phyloP scores from a whole-genome alignment of 2,329 filamentous ascomycete genomes.

The Purpureocillium takamizusanense region DNA sequence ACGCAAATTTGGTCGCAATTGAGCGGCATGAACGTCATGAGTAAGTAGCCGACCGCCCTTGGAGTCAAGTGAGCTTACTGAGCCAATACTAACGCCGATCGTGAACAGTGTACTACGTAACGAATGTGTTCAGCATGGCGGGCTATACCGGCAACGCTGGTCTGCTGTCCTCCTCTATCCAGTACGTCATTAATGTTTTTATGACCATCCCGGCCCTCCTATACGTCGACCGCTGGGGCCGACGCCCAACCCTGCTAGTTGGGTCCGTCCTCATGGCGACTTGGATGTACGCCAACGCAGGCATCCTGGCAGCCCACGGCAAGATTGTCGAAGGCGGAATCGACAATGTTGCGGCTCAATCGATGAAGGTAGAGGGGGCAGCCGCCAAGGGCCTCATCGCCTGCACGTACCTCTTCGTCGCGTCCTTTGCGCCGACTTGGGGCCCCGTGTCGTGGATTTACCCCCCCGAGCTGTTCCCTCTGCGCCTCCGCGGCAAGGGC shows the following conservation, averaged over 20 bases:
- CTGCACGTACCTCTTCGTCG: slow-evolving; percentile 57
- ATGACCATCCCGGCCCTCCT: slow-evolving; percentile 71
- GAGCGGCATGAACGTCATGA: slow-evolving; percentile 49
- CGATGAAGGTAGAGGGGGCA: slow-evolving; percentile 32
- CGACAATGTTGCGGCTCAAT: slow-evolving; percentile 34
- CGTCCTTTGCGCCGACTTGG: slow-evolving; percentile 35
- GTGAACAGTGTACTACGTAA: slow-evolving; percentile 51
- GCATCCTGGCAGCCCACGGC: slow-evolving; percentile 39
- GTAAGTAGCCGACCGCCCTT: no score
- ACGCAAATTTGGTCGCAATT: slow-evolving; percentile 50
- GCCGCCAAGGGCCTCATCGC: slow-evolving; percentile 56
- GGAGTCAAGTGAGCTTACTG: slow-evolving; percentile 10
- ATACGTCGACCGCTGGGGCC: slow-evolving; percentile 68
- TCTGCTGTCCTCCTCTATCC: slow-evolving; percentile 44
- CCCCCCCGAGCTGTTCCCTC: slow-evolving; percentile 45
- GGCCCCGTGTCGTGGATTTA: slow-evolving; percentile 47
- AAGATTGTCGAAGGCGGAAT: slow-evolving; percentile 31
- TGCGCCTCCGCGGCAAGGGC: slow-evolving; percentile 41
- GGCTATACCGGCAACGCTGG: slow-evolving; percentile 35
- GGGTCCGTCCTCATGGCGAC: slow-evolving; percentile 57
- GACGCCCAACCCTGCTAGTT: slow-evolving; percentile 57
- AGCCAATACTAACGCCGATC: neutral
- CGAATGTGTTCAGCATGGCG: slow-evolving; percentile 29
- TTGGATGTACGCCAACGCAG: slow-evolving; percentile 48
- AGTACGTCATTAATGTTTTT: slow-evolving; percentile 66